A percentile compares a stretch with the other conserved stretches of the same genome.
Conservation (phyloP, 768 basidiomycete species). For the Mycena venus region DNA sequence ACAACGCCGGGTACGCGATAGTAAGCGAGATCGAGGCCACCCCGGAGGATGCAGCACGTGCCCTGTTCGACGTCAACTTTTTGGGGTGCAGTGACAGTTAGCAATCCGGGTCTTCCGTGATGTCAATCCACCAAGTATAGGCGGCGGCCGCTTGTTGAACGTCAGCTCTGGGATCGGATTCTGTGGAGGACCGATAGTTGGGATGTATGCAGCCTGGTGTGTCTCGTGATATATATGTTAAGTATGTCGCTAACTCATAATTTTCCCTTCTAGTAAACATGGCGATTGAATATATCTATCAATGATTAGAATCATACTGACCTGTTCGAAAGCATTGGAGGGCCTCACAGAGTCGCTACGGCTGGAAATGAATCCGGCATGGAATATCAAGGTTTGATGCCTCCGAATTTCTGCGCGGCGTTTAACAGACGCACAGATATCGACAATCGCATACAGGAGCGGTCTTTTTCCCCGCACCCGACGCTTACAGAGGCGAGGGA, state of each 20-base stretch:
- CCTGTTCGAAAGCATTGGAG: slow-evolving; percentile 6
- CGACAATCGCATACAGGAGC: slow-evolving; percentile 17
- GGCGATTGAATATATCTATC: background rate
- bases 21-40: slow-evolving; percentile 41
- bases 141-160: slow-evolving; percentile 22
- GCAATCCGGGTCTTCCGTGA: slow-evolving; percentile 26
- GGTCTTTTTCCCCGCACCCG: background rate
- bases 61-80: slow-evolving; percentile 44
- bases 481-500: background rate
- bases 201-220: slow-evolving; percentile 22
- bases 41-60: slow-evolving; percentile 33
- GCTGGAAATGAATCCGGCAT: slow-evolving; percentile 15
- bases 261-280: background rate
- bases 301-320: background rate
- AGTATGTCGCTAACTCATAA: no score
- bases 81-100: slow-evolving; percentile 35
- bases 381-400: slow-evolving; percentile 23
- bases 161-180: slow-evolving; percentile 9
- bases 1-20: slow-evolving; percentile 32
- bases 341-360: slow-evolving; percentile 23
- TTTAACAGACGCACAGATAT: slow-evolving; percentile 5
- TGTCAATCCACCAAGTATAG: background rate
- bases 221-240: background rate
- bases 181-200: slow-evolving; percentile 2
- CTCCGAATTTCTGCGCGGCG: background rate